phyloP scores from a whole-genome alignment of 345 rosid genomes.

The Salix udensis region DNA sequence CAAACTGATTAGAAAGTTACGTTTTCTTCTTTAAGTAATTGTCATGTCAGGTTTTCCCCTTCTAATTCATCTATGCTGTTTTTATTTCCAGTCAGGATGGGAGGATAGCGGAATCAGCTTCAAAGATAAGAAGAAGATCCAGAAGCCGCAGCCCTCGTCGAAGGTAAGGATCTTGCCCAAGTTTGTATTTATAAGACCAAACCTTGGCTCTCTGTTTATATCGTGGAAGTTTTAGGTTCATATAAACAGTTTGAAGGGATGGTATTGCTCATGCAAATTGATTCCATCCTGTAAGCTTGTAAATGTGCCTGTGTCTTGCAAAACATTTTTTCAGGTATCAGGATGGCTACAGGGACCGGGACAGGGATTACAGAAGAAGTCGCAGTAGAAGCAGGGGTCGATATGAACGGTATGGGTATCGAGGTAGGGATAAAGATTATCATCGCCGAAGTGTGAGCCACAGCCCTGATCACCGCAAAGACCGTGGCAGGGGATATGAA shows the following conservation, averaged over 20 bases:
- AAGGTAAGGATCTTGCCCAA: neutral
- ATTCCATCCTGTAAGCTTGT: neutral
- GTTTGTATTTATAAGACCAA: neutral
- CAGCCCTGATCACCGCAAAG: conserved; percentile 46
- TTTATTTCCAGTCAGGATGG: conserved; percentile 4
- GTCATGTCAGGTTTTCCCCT: neutral
- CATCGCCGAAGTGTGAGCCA: conserved; percentile 53
- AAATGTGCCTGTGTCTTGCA: neutral
- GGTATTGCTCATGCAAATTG: neutral
- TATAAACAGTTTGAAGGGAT: neutral
- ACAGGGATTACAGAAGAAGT: conserved; percentile 46
- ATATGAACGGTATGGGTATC: conserved; percentile 45
- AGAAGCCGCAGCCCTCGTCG: conserved; percentile 3
- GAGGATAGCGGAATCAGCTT: conserved; percentile 3
- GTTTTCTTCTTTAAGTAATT: neutral
- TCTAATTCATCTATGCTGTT: neutral
- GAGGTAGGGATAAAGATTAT: conserved; percentile 49
- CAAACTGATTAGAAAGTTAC: neutral
- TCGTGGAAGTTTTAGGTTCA: neutral
- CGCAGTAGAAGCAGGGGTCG: conserved; percentile 54
- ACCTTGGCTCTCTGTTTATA: neutral
- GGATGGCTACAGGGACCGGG: conserved; percentile 39
- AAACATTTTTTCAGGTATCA: conserved; percentile 17
- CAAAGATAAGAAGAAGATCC: neutral
- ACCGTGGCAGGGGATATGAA: conserved; percentile 50